Base-by-base conservation (phyloP, 495 filamentous ascomycete species). In the Hypoxylon subgilvum region DNA sequence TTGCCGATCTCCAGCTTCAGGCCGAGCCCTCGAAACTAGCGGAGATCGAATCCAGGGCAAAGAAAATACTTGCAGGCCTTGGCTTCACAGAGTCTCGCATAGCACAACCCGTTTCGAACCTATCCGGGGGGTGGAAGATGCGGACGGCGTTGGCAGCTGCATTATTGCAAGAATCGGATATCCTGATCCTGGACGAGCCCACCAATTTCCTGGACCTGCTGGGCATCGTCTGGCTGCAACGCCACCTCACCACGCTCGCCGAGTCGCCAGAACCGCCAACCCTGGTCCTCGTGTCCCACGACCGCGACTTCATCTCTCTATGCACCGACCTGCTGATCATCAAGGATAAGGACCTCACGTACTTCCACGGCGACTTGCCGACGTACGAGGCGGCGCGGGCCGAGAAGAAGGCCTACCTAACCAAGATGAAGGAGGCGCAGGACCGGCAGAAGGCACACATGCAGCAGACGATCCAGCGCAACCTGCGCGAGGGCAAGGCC, bases 121-220 rank as follows among this genome's bases (percentile, higher is more conserved):
- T 95, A 9, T 93, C 90, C 0, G 89, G 90, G 9, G 90, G 90
- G 4, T 93, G 89, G 89, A 79, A 75, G 18, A 93, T 90, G 84
- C 80, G 90, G 31, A 84, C 80, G 39, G 78, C 83, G 51, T 78
- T 93, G 5, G 88, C 88, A 1, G 77, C 79, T 12, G 78, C 82
- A 9, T 77, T 95, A 8, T 77, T 88, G 3, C 84, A 89, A 61
- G 76, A 83, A n/a, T 80, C 87, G 0, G 88, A 92, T 59, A 83
- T 93, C 41, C 79, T 93, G 60, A 87, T 95, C 41, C 84, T 95
- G 13, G 90, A 95, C 75, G 90, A 95, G 63, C 90, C 90, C 3
- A 93, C 90, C 43, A 93, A 93, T 67, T 92, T 88, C 68, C 77
- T 93, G 1, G 90, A 95, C 66, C 79, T 95, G 0, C 77, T 89